These are phyloP conservation scores for Aspergillus oerlinghausenensis DNA, from an alignment of 2,329 filamentous ascomycete genomes.

Conservation along the genomic window DNA sequence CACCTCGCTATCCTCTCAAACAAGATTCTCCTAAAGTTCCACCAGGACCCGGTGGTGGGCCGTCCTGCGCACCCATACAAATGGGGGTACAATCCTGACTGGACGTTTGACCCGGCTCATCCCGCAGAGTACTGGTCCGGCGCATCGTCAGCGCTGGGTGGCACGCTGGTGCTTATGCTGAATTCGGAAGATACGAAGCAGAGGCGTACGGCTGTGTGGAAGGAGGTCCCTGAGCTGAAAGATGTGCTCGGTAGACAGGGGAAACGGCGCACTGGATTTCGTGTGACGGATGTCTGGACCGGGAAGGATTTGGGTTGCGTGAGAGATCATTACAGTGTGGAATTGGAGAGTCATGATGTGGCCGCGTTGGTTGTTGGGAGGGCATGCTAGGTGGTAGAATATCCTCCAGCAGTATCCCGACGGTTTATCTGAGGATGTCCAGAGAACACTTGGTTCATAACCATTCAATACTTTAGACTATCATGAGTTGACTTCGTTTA, in stretches of 20 bases:
- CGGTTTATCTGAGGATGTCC: neutral
- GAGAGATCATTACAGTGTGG: constrained; percentile 16
- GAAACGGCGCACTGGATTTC: constrained; percentile 8
- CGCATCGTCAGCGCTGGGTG: constrained; percentile 22
- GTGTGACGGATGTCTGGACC: constrained; percentile 27
- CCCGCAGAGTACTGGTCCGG: constrained; percentile 37
- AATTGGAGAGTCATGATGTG: constrained; percentile 26
- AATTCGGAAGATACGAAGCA: constrained; percentile 23
- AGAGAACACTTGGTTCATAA: neutral
- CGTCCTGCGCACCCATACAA: constrained; percentile 42
- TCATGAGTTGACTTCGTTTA: neutral
- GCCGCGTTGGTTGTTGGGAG: constrained; percentile 26
- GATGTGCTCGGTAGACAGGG: neutral
- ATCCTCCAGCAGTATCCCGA: neutral
- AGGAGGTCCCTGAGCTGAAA: constrained; percentile 27
- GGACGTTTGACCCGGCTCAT: constrained; percentile 29
- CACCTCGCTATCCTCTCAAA: constrained; percentile 44
- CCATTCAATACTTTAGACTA: neutral
- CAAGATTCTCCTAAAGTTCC: constrained; percentile 36
- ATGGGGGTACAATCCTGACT: constrained; percentile 32
- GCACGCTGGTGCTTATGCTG: constrained; percentile 29
- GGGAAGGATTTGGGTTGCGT: constrained; percentile 29
- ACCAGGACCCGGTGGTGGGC: constrained; percentile 45
- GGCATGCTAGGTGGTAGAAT: constrained; percentile 2
- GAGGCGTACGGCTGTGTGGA: constrained; percentile 25